phyloP scores from a whole-genome alignment of 2,329 filamentous ascomycete genomes.

The Colletotrichum sp. region DNA sequence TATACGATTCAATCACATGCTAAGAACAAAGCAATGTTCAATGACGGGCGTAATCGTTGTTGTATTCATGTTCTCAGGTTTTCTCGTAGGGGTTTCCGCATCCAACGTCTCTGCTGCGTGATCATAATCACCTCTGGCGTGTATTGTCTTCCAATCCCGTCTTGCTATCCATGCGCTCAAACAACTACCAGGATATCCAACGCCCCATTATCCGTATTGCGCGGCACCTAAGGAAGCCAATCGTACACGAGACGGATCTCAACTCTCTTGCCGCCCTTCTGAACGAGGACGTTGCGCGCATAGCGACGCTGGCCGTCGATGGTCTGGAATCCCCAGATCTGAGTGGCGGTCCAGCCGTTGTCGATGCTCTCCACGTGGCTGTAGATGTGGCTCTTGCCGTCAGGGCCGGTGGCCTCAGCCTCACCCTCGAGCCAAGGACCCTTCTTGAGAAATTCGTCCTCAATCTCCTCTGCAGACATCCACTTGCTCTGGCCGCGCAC shows the following conservation, averaged over 20 bases:
- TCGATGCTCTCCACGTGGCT: constrained; percentile 63
- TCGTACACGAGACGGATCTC: constrained; percentile 63
- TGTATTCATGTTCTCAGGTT: constrained; percentile 5
- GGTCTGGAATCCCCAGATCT: constrained; percentile 67
- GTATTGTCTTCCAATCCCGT: background rate
- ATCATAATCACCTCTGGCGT: background rate
- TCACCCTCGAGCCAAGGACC: constrained; percentile 64
- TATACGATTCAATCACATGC: background rate
- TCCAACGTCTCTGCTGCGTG: background rate
- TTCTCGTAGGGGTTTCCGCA: background rate
- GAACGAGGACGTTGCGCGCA: constrained; percentile 57
- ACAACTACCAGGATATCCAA: background rate
- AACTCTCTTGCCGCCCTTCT: constrained; percentile 54
- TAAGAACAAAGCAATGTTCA: background rate
- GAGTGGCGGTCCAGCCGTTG: constrained; percentile 58
- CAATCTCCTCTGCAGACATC: constrained; percentile 49
- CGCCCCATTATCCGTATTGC: background rate
- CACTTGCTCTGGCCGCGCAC: constrained; percentile 67
- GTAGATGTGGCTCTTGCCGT: constrained; percentile 68
- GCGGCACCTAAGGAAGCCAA: constrained; percentile 33
- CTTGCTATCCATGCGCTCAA: background rate
- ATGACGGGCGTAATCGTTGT: background rate
- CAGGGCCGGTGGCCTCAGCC: constrained; percentile 53
- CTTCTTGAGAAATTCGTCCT: constrained; percentile 60
- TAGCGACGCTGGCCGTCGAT: constrained; percentile 59